phyloP scores from a whole-genome alignment of 2,329 filamentous ascomycete genomes.

The Ascocoryne sarcoides region DNA sequence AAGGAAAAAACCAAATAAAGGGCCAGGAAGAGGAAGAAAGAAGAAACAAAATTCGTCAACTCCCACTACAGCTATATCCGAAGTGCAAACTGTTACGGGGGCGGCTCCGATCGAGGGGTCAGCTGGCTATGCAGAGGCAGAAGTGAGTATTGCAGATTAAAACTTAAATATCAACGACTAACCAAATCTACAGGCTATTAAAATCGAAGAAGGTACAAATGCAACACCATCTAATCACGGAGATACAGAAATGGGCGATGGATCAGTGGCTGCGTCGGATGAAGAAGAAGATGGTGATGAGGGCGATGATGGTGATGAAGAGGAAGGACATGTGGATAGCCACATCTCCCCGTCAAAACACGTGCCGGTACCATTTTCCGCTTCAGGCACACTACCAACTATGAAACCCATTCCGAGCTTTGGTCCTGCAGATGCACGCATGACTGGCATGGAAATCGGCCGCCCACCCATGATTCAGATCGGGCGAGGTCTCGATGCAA shows the following conservation, averaged over 20 bases:
- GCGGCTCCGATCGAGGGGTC: constrained; percentile 4
- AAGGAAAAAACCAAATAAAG: constrained; percentile 71
- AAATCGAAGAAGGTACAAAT: constrained; percentile 15
- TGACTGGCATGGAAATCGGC: not conserved
- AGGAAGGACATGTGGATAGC: constrained; percentile 33
- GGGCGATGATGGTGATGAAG: constrained; percentile 37
- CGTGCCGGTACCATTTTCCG: constrained; percentile 16
- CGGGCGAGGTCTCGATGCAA: constrained; percentile 4
- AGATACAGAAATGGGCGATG: constrained; percentile 29
- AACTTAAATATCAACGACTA: constrained; percentile 4
- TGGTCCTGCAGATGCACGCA: not conserved
- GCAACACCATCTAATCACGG: constrained; percentile 15
- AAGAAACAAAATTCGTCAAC: constrained; percentile 44
- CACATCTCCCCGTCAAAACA: constrained; percentile 26
- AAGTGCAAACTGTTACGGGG: constrained; percentile 18
- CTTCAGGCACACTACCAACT: constrained; percentile 6
- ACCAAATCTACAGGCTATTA: constrained; percentile 16
- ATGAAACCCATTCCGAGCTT: constrained; percentile 8
- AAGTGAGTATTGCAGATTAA: constrained; percentile 17
- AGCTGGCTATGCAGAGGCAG: constrained; percentile 7
- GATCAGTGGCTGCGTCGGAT: constrained; percentile 23
- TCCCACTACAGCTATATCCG: too few species aligned
- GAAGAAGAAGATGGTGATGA: constrained; percentile 25
- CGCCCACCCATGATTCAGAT: not conserved
- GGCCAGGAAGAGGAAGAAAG: constrained; percentile 69